Base-by-base conservation (phyloP, 192 early-diverging fungal species). In the Podila epicladia region DNA sequence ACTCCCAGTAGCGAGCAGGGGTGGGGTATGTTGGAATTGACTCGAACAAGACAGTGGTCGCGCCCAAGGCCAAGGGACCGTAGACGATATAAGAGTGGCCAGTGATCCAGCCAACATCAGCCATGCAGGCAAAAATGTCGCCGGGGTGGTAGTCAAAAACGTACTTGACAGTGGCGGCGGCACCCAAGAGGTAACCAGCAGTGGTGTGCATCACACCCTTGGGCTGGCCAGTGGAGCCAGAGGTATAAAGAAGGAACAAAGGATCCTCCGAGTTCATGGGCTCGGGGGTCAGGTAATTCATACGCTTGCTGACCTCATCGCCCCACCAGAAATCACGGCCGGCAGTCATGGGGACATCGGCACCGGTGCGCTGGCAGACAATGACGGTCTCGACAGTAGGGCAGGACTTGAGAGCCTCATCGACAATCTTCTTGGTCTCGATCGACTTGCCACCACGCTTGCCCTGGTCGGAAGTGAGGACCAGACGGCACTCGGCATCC, bases 161-260 rank as follows among this genome's bases (percentile, higher is more conserved):
- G 66, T 97, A 96, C 80, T 98, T 98, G 83, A 92, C 84, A 11
- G 95, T 96, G 38, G 90, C 76, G 11, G 90, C 86, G n/a, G 92
- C 96, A 35, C 96, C 96, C 31, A 98, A 87, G n/a, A 98, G 87
- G 76, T 98, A 98, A 24, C 97, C 97, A 62, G 88, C 97, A 37
- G 96, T 95, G 29, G 96, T 95, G 85, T 98, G 97, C 64, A 98
- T 80, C 22, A 98, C 93, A 78, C 97, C 96, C 87, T 97, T 97
- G 75, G 95, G 94, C 72, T 91, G 91, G 59, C 95, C 95, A 33
- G 95, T 96, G 12, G 92, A 93, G 12, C 97, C 97, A 37, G 92
- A 94, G 37, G 97, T 98, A 84, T 98, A 98, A 50, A 98, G 87
- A 78, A 98, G 90, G 86, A 97, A 98, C 50, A 98, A 85, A 22